Conservation (phyloP, 2,329 filamentous ascomycete species). For the Diaporthe vexans region DNA sequence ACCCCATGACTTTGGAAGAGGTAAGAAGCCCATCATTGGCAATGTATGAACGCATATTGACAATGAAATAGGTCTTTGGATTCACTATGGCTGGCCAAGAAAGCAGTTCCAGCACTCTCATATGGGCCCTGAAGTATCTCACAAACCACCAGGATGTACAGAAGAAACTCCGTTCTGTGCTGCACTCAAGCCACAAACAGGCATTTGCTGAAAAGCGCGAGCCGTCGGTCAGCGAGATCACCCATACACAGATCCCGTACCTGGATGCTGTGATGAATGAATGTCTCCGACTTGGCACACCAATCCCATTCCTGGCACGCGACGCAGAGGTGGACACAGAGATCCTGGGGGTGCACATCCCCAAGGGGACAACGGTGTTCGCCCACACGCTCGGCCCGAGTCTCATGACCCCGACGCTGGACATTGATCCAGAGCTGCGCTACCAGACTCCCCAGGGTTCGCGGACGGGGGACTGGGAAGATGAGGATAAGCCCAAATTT, state of each 20-base stretch:
- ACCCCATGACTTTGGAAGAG: slow-evolving; percentile 12
- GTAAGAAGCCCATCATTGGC: not conserved
- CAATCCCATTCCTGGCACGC: slow-evolving; percentile 26
- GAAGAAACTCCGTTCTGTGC: slow-evolving; percentile 9
- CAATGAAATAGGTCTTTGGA: not conserved
- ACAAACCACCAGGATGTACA: slow-evolving; percentile 12
- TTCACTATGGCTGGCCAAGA: slow-evolving; percentile 27
- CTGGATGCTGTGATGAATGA: slow-evolving; percentile 25
- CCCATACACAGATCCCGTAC: slow-evolving; percentile 6
- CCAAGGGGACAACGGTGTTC: slow-evolving; percentile 11
- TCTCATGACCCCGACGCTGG: not conserved
- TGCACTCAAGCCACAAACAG: not conserved
- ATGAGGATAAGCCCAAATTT: slow-evolving; percentile 11
- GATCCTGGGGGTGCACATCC: slow-evolving; percentile 15
- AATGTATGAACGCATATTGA: not conserved
- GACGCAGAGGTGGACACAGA: slow-evolving; percentile 22
- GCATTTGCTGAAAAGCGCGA: slow-evolving; percentile 1
- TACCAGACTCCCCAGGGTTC: slow-evolving; percentile 10
- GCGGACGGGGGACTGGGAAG: not conserved
- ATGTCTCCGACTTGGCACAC: slow-evolving; percentile 9
- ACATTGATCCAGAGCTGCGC: not conserved
- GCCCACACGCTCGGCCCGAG: slow-evolving; percentile 18
- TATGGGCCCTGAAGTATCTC: slow-evolving; percentile 24
- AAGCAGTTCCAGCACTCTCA: slow-evolving; percentile 19
- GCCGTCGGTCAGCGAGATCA: slow-evolving; percentile 9